Conservation (phyloP, 345 rosid genomes). For the Rhodamnia rubescens region DNA sequence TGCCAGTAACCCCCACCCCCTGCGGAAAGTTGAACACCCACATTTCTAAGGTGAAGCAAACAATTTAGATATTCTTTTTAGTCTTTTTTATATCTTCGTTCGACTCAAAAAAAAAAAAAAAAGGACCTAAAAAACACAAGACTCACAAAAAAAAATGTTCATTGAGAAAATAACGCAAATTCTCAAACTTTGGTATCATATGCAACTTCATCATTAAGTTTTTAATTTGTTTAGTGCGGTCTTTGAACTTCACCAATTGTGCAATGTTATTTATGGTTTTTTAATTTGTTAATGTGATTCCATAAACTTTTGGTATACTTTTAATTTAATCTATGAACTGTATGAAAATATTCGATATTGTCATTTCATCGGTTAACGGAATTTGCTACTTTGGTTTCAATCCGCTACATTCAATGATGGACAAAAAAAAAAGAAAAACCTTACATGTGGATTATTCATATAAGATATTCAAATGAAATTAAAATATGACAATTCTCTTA, state of each 20-base stretch:
- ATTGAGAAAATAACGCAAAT: no score
- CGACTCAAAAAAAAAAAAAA: background rate
- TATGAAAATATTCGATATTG: accelerated
- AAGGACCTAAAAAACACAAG: no score
- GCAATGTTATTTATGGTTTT: accelerated
- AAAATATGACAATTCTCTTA: no score
- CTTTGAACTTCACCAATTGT: accelerated
- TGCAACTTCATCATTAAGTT: no score
- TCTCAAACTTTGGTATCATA: no score
- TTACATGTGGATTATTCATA: no score
- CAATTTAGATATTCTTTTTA: background rate
- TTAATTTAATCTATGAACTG: background rate
- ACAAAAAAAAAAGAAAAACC: no score
- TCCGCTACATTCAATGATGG: background rate
- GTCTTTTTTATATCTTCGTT: background rate
- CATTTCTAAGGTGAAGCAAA: no score
- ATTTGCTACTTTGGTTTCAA: background rate
- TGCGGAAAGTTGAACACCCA: no score
- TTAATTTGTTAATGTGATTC: accelerated
- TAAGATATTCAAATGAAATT: no score
- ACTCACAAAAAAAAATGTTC: background rate
- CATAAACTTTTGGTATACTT: accelerated
- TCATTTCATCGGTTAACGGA: accelerated
- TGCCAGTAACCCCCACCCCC: background rate
- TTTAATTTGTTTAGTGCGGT: no score